Evolutionary conservation across 345 rosid species (phyloP).

Genomic region (Euclidium syriacum): DNA sequence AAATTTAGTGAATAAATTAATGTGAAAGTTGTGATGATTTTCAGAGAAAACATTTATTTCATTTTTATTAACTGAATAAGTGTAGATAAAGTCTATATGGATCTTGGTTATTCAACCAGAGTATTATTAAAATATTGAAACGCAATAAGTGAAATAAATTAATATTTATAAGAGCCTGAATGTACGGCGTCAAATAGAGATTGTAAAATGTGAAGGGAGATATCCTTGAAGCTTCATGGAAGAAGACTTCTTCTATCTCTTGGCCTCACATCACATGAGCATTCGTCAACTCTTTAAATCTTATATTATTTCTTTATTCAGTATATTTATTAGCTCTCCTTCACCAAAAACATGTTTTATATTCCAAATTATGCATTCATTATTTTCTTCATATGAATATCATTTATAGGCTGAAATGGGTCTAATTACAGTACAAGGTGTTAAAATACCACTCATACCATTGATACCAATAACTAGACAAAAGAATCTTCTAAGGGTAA

Average conservation of each 20-base stretch:
- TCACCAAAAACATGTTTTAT: slow-evolving; percentile 12
- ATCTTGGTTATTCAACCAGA: slow-evolving; percentile 7
- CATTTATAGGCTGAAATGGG: too few species aligned
- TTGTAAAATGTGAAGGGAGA: slow-evolving; percentile 22
- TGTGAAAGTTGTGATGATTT: not conserved
- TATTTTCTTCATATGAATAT: too few species aligned
- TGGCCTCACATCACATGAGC: slow-evolving; percentile 28
- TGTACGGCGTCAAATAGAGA: slow-evolving; percentile 39
- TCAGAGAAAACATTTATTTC: not conserved
- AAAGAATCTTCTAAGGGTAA: too few species aligned
- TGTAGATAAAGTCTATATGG: slow-evolving; percentile 1
- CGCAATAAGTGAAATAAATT: slow-evolving; percentile 14
- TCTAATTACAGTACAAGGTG: too few species aligned
- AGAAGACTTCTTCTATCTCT: slow-evolving; percentile 26
- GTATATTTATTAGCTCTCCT: not conserved
- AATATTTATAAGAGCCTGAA: slow-evolving; percentile 25
- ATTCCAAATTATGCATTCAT: not conserved
- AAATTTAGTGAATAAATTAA: not conserved
- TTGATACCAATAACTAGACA: too few species aligned
- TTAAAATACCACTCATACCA: too few species aligned
- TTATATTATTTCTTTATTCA: slow-evolving; percentile 1
- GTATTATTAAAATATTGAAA: slow-evolving; percentile 10
- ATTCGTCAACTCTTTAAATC: slow-evolving; percentile 33
- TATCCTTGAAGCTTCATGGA: slow-evolving; percentile 52
- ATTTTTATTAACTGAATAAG: not conserved